These are phyloP conservation scores for Diaporthe capsici DNA, from an alignment of 2,329 filamentous ascomycete genomes.

Conservation along the genomic window DNA sequence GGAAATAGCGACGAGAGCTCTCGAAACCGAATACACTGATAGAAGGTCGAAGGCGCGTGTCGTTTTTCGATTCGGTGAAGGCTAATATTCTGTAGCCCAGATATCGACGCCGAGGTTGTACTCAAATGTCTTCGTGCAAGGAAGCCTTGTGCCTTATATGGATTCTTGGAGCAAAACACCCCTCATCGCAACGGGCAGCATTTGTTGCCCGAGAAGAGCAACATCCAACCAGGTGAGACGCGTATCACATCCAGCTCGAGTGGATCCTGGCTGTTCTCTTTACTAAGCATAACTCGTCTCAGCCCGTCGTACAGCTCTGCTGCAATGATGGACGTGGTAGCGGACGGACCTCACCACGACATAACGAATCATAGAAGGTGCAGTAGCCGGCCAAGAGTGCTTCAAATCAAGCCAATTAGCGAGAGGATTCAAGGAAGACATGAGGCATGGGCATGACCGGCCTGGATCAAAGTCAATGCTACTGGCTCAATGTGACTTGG, in stretches of 20 bases:
- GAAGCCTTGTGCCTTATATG: neutral
- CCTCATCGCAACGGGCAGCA: neutral
- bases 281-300: neutral
- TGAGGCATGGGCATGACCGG: neutral
- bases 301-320: neutral
- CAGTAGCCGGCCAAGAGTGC: neutral
- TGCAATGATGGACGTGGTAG: neutral
- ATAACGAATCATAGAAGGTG: neutral
- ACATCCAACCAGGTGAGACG: neutral
- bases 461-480: neutral
- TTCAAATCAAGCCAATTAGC: neutral
- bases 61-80: neutral
- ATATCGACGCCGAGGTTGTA: neutral
- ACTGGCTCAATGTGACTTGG: neutral
- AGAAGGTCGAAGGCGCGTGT: neutral
- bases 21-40: neutral
- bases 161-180: neutral
- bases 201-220: neutral
- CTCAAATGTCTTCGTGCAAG: neutral
- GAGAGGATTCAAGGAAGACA: neutral
- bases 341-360: neutral
- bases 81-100: neutral
- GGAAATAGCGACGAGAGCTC: too few relatives aligned
- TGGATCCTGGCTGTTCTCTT: neutral
- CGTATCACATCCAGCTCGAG: neutral